A percentile compares a stretch with the other conserved stretches of the same genome.
Evolutionary conservation across 2,329 filamentous ascomycete species (phyloP).

Genomic region (Gaeumannomyces tritici): DNA sequence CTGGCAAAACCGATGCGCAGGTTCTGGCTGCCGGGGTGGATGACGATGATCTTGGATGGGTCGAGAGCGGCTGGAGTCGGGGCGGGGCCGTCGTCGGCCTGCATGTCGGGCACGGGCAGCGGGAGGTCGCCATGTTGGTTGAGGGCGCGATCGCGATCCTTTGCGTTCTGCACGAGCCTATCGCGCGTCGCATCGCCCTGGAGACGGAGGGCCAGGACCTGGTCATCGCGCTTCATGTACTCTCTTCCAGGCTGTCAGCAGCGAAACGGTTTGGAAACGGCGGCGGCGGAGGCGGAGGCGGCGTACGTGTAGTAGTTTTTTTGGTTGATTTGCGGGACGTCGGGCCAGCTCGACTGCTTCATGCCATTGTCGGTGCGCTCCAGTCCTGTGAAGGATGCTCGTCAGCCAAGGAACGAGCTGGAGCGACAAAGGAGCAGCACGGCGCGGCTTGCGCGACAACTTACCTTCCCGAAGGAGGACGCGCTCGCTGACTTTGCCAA

Average conservation of each 20-base stretch:
- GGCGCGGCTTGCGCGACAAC: constrained; percentile 12
- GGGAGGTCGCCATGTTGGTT: constrained; percentile 64
- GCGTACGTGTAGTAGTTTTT: constrained; percentile 98
- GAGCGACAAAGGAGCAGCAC: background rate
- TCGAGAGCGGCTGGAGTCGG: constrained; percentile 52
- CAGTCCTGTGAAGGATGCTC: constrained; percentile 50
- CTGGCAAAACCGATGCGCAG: constrained; percentile 90
- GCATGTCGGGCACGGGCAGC: constrained; percentile 49
- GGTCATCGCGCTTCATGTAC: constrained; percentile 96
- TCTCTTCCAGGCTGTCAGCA: constrained; percentile 48
- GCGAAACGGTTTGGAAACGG: background rate
- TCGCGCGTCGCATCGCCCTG: constrained; percentile 82
- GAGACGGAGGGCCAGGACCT: constrained; percentile 79
- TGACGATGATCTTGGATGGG: constrained; percentile 85
- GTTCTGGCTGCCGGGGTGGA: constrained; percentile 94
- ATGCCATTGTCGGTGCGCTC: constrained; percentile 98
- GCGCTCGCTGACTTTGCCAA: constrained; percentile 56
- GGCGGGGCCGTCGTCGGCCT: constrained; percentile 43
- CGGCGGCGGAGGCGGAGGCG: background rate
- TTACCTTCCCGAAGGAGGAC: constrained; percentile 53
- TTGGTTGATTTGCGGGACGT: constrained; percentile 90
- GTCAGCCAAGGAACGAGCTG: background rate
- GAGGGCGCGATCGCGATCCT: constrained; percentile 78
- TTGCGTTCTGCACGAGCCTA: constrained; percentile 72
- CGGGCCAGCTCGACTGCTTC: constrained; percentile 89